Conservation (phyloP, 2,329 filamentous ascomycete genomes). For the Pestalotiopsis sp. region DNA sequence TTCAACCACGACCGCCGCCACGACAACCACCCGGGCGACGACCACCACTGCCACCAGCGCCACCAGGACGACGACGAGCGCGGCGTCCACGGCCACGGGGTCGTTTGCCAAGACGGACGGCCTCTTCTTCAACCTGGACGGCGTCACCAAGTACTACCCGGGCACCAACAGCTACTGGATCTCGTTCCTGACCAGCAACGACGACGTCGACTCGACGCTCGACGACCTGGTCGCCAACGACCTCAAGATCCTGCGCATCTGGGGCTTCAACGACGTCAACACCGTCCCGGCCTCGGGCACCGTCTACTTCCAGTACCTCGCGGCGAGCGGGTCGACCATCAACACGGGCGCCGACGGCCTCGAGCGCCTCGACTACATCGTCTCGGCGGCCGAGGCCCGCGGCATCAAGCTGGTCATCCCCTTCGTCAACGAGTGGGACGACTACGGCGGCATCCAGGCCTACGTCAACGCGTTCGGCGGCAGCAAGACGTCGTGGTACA, state of each 20-base stretch:
- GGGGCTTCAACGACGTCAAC: slow-evolving; percentile 66
- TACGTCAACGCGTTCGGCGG: slow-evolving; percentile 63
- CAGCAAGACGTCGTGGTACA: slow-evolving; percentile 58
- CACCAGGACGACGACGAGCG: slow-evolving; percentile 13
- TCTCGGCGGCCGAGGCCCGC: slow-evolving; percentile 59
- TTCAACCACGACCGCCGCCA: slow-evolving; percentile 16
- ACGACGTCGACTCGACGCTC: slow-evolving; percentile 56
- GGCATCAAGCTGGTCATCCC: slow-evolving; percentile 67
- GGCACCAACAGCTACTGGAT: slow-evolving; percentile 60
- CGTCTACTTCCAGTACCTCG: slow-evolving; percentile 59
- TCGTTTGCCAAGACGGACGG: slow-evolving; percentile 28
- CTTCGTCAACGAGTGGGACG: slow-evolving; percentile 72
- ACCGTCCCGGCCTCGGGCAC: slow-evolving; percentile 35
- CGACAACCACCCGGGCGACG: slow-evolving; percentile 17
- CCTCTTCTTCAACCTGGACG: slow-evolving; percentile 43
- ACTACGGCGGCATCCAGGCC: slow-evolving; percentile 68
- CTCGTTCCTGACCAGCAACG: slow-evolving; percentile 51
- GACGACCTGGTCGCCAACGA: slow-evolving; percentile 52
- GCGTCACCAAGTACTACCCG: slow-evolving; percentile 46
- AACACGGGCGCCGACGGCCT: slow-evolving; percentile 67
- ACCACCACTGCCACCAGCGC: slow-evolving; percentile 15
- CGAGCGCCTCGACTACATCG: slow-evolving; percentile 66
- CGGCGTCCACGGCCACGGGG: slow-evolving; percentile 20
- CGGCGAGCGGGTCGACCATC: slow-evolving; percentile 55
- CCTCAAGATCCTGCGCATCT: slow-evolving; percentile 61